Base-by-base conservation (phyloP, 441 rosid genomes). In the Omphalea diandra region DNA sequence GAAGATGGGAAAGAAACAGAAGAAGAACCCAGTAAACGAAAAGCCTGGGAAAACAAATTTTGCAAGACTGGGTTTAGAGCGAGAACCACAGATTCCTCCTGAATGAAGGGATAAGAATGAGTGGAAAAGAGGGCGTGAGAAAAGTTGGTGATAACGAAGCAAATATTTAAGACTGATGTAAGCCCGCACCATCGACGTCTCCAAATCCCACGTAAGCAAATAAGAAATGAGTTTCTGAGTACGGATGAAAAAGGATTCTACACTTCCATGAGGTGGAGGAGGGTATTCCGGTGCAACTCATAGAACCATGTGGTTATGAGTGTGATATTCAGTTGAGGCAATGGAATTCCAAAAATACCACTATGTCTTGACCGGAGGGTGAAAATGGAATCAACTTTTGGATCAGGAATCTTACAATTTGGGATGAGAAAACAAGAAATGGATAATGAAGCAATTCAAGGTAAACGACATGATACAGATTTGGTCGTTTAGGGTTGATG, bases 71-170 rank as follows among this genome's bases (percentile, higher is more conserved):
- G 53, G 53, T 3, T 47, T 47, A 20, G 52, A 43, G 1, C 71
- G 63, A 17, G 24, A 22, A 1, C 71, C 63, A 5, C 14, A 18
- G 4, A 5, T 69, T 10, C 65, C 72, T 0, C 3, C 0, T 12
- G 56, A 43, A 4, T 46, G 24, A 44, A 58, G 1, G 56, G 5
- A 4, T 2, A 14, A 12, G 7, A 58, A 57, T 3, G 14, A 20
- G 20, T 24, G 15, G n/a, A 46, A 32, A 18, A 46, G 46, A 0
- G 72, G 72, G 3, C n/a, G 5, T 2, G 26, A 58, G 24, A 17
- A 2, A 46, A 46, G 9, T 69, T 69, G 29, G 65, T 58, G 57
- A 69, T 69, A 32, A 44, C n/a, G 63, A 68, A 68, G 29, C 53
- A 40, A n/a, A 1, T 55, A 15, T 68, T 27, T n/a, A 0, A 22